phyloP scores from a whole-genome alignment of 352 stramenopile genomes.

The Nothophytophthora sp. region DNA sequence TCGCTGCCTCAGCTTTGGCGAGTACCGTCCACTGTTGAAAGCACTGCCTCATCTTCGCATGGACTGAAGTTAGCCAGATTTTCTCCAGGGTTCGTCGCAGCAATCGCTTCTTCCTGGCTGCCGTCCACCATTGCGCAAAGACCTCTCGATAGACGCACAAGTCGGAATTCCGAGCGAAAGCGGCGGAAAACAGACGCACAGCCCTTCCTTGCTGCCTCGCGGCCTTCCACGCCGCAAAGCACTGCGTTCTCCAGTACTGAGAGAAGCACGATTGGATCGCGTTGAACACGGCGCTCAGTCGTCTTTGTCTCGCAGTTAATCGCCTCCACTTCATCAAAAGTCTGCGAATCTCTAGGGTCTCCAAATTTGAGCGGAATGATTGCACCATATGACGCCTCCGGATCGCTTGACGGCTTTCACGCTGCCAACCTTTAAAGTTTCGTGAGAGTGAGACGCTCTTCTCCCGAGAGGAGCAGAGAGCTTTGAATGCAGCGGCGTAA shows the following conservation, averaged over 20 bases:
- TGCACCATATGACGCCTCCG: constrained; percentile 1
- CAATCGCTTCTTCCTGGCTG: constrained; percentile 21
- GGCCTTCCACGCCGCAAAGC: constrained; percentile 23
- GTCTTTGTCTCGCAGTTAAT: constrained; percentile 10
- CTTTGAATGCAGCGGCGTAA: constrained; percentile 9
- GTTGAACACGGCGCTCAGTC: constrained; percentile 5
- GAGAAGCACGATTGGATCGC: constrained; percentile 9
- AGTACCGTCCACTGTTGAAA: constrained; percentile 36
- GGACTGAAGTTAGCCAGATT: constrained; percentile 44
- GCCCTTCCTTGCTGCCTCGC: constrained; percentile 7
- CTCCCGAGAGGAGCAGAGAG: constrained; percentile 12
- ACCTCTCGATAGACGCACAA: constrained; percentile 3
- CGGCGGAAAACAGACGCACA: constrained; percentile 20
- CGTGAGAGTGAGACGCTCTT: neutral
- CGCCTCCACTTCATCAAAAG: constrained; percentile 10
- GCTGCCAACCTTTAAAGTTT: constrained; percentile 20
- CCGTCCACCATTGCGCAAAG: constrained; percentile 23
- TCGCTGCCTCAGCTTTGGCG: constrained; percentile 8
- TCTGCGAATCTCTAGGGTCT: neutral
- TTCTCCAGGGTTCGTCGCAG: constrained; percentile 33
- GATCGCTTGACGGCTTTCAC: constrained; percentile 2
- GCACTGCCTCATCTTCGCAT: constrained; percentile 27
- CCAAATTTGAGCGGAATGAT: constrained; percentile 1
- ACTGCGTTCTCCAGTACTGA: constrained; percentile 11
- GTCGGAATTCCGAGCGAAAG: constrained; percentile 12